Base-by-base conservation (phyloP, 2,329 filamentous ascomycete genomes). In the Talaromyces pinophilus region DNA sequence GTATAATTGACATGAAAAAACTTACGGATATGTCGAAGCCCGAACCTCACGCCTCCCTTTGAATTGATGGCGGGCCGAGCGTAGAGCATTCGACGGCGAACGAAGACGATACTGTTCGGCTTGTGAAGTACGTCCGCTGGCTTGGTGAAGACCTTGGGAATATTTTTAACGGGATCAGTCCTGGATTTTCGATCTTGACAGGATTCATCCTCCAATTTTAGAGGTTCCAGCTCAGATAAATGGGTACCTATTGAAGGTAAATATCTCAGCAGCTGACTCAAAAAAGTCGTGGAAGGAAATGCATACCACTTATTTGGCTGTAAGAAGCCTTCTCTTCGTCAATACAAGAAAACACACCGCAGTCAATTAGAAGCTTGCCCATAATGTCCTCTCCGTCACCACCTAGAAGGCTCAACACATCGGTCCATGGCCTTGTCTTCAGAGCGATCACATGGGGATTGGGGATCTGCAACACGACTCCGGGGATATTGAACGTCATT, bases 81-180 rank as follows among this genome's bases (percentile, higher is more conserved):
- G 78, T 97, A 98, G 60, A 98, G 84, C 83, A 97, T 96, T 22
- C 92, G 88, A 73, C 87, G 92, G 67, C 93, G 88, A 57, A 93
- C 87, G 72, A 99, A 90, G 1, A 82, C 80, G 66, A 98, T 92
- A 17, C 87, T 85, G 48, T 85, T 85, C 4, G 76, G 75, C 30
- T 71, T 73, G 28, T 71, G 72, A 19, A 63, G 50, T 46, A 38
- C 42, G 17, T 69, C 63, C 8, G 65, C 10, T 44, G 46, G 17
- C 13, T 28, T 42, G 6, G 50, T 62, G n/a, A 57, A 5, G 13
- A 6, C 11, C 11, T 67, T 68, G 5, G 59, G 10, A 33, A 22
- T 19, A 30, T 7, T 28, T 30, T 8, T 17, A 15, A 30, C 5
- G 3, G 7, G 19, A 17, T 2, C 30, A 5, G 60, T 35, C 8